Percentiles rank a stretch among this genome's conserved stretches.
Conservation (phyloP, 192 early-diverging fungal species). For the Coemansia guatemalensis region DNA sequence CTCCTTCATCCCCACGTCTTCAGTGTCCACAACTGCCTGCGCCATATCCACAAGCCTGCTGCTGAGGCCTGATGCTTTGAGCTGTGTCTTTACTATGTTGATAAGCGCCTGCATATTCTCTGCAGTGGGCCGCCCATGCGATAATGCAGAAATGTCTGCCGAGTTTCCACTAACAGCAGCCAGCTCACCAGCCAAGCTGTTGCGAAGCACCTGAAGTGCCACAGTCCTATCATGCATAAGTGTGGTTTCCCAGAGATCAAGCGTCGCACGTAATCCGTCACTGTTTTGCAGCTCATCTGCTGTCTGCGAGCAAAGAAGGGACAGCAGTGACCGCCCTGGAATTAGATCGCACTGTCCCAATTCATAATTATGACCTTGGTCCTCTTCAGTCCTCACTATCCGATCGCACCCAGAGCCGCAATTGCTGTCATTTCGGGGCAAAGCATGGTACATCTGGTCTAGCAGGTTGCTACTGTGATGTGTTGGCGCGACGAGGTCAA, state of each 20-base stretch:
- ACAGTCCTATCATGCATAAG: conserved; percentile 32
- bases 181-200: conserved; percentile 11
- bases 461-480: conserved; percentile 33
- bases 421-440: background rate
- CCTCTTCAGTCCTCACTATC: background rate
- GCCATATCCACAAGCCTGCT: conserved; percentile 13
- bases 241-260: conserved; percentile 31
- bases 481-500: conserved; percentile 35
- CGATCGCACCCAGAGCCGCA: background rate
- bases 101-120: conserved; percentile 30
- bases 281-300: background rate
- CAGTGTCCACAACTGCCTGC: conserved; percentile 13
- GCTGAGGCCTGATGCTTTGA: background rate
- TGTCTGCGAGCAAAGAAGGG: conserved; percentile 12
- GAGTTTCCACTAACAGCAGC: background rate
- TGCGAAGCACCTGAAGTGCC: conserved; percentile 41
- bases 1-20: conserved; percentile 6
- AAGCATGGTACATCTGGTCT: conserved; percentile 27
- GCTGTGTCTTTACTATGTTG: conserved; percentile 4
- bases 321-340: conserved; percentile 17
- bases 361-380: background rate
- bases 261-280: background rate
- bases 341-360: background rate
- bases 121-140: conserved; percentile 15
- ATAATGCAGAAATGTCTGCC: background rate